These are phyloP conservation scores for Rehmannia glutinosa DNA, from an alignment of 257 asterid genomes.

Conservation along the genomic window DNA sequence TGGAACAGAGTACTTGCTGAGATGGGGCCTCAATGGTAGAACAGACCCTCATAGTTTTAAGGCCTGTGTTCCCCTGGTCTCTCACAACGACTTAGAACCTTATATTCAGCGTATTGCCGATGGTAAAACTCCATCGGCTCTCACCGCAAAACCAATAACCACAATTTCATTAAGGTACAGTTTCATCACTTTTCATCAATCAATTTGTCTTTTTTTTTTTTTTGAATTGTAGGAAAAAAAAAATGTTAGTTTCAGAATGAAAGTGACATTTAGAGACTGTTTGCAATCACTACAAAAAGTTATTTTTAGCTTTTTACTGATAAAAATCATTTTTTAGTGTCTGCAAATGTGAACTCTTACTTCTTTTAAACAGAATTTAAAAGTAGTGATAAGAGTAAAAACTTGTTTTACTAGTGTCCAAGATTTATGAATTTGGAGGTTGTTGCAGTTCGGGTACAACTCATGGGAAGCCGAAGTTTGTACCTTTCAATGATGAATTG, in stretches of 20 bases:
- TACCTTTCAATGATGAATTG: slow-evolving; percentile 93
- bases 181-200: not conserved
- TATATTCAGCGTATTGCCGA: slow-evolving; percentile 72
- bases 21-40: slow-evolving; percentile 72
- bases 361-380: no score
- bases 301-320: no score
- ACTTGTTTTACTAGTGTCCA: not conserved
- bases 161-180: slow-evolving; percentile 81
- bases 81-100: slow-evolving; percentile 78
- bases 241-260: no score
- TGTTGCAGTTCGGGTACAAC: slow-evolving; percentile 91
- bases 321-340: no score
- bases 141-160: slow-evolving; percentile 73
- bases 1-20: slow-evolving; percentile 62
- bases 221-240: no score
- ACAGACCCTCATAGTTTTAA: slow-evolving; percentile 62
- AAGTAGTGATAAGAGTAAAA: no score
- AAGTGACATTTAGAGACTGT: no score
- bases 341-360: no score
- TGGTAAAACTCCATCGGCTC: slow-evolving; percentile 56
- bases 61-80: slow-evolving; percentile 64
- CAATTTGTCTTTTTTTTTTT: not conserved
- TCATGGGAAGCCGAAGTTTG: slow-evolving; percentile 98
- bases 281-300: no score
- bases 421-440: not conserved